phyloP scores from a whole-genome alignment of 331 rosid genomes.

The Saraca asoca region DNA sequence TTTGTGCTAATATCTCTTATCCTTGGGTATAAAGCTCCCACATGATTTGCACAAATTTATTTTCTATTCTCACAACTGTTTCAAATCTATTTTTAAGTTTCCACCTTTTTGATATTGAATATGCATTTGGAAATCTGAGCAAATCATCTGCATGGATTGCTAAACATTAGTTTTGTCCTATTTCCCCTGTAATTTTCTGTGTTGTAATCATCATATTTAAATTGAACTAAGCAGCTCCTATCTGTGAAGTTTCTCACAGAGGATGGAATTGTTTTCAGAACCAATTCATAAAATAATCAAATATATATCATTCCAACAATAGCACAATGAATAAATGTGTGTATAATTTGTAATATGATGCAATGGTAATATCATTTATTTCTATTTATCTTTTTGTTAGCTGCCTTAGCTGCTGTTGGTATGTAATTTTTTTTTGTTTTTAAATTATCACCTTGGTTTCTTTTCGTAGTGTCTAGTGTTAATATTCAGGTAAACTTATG shows the following conservation, averaged over 20 bases:
- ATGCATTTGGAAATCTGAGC: neutral
- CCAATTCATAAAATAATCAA: slow-evolving; percentile 3
- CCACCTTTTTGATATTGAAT: neutral
- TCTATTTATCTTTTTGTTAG: slow-evolving; percentile 8
- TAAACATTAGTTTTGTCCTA: neutral
- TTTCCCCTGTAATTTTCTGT: neutral
- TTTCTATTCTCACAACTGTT: neutral
- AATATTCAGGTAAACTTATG: slow-evolving; percentile 18
- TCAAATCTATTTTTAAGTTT: neutral
- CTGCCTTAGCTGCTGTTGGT: slow-evolving; percentile 4
- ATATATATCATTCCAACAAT: neutral
- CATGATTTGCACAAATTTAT: slow-evolving; percentile 1
- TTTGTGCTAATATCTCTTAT: neutral
- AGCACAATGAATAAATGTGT: neutral
- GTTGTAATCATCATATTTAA: slow-evolving; percentile 4
- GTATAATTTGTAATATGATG: slow-evolving; percentile 4
- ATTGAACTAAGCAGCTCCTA: neutral
- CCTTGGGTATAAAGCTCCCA: neutral
- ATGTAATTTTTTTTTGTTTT: neutral
- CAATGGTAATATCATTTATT: neutral
- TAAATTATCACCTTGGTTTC: slow-evolving; percentile 6
- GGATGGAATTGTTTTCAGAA: slow-evolving; percentile 3
- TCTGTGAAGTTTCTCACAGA: neutral
- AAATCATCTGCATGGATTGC: slow-evolving; percentile 21
- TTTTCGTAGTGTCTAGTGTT: neutral